Percentiles rank a stretch among this genome's conserved stretches.
Conservation (phyloP, 2,329 filamentous ascomycete genomes). For the Lachnellula suecica region DNA sequence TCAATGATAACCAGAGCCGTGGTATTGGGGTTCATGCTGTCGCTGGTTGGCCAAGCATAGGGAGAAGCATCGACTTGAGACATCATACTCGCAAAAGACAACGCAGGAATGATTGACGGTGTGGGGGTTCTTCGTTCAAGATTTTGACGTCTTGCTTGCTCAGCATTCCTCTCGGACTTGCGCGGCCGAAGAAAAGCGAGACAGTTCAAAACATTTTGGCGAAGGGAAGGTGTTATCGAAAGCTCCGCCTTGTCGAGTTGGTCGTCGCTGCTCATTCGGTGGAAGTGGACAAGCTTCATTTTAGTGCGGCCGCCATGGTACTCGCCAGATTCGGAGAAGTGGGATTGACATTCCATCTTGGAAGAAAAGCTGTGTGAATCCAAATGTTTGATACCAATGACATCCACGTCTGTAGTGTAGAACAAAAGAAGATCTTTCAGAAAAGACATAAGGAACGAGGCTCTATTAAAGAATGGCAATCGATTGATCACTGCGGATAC, state of each 20-base stretch:
- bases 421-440: background rate
- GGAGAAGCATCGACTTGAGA: slow-evolving; percentile 28
- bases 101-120: background rate
- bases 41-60: slow-evolving; percentile 41
- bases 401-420: no score
- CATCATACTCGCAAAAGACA: slow-evolving; percentile 7
- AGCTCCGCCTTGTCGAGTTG: background rate
- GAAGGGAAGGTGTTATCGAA: background rate
- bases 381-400: background rate
- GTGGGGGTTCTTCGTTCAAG: background rate
- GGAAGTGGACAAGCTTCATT: slow-evolving; percentile 2
- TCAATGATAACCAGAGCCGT: slow-evolving; percentile 55
- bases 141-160: background rate
- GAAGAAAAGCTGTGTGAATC: background rate
- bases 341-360: slow-evolving; percentile 4
- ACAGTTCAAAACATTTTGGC: background rate
- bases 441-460: background rate
- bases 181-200: background rate
- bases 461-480: background rate
- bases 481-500: background rate
- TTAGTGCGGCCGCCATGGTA: background rate
- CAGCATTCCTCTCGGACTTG: background rate
- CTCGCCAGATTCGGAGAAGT: background rate
- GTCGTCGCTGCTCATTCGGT: slow-evolving; percentile 3
- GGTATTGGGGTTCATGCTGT: slow-evolving; percentile 37